Conservation (phyloP, 805 yeast genomes). For the Barnettozyma pratensis region DNA sequence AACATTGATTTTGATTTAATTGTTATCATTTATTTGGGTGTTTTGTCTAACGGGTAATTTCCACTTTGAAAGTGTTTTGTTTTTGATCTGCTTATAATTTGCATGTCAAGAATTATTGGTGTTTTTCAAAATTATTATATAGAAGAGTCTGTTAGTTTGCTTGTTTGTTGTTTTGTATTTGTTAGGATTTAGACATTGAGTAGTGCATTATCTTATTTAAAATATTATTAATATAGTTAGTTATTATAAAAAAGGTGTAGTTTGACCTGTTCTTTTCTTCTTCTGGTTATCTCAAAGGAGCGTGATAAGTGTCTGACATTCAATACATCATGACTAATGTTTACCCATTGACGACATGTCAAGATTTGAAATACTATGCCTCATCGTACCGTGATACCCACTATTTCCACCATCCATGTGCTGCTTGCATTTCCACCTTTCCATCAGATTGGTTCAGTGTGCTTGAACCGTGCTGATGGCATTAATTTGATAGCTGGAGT, state of each 20-base stretch:
- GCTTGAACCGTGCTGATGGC: no score
- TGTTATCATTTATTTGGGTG: constrained; percentile 1
- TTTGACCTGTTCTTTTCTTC: no score
- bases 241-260: background rate
- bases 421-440: no score
- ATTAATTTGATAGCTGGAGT: no score
- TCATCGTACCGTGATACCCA: no score
- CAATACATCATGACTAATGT: no score
- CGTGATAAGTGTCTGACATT: no score
- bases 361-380: no score
- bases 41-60: background rate
- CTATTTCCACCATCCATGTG: no score
- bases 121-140: constrained; percentile 10
- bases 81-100: background rate
- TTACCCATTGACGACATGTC: no score
- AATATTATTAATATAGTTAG: background rate
- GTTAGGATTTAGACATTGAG: constrained; percentile 22
- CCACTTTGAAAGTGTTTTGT: background rate
- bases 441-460: no score
- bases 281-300: no score
- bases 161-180: constrained; percentile 9
- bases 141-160: constrained; percentile 18
- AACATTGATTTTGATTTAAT: constrained; percentile 4
- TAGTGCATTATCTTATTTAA: constrained; percentile 11
- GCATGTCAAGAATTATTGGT: background rate